Evolutionary conservation across 768 basidiomycete genomes (phyloP).

Genomic region (Termitomyces sp.): DNA sequence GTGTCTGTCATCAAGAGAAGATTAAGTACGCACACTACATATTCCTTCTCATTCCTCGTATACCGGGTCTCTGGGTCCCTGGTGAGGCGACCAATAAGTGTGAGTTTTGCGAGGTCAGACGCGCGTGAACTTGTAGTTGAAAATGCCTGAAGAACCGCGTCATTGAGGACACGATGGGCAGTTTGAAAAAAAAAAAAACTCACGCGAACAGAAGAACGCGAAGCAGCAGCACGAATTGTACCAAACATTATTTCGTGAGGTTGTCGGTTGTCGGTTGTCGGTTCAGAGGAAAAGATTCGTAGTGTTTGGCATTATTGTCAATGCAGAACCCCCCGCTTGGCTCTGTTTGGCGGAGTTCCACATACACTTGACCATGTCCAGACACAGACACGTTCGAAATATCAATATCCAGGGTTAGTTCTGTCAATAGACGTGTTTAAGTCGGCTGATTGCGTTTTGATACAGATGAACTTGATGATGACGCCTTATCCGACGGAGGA

Average conservation of each 20-base stretch:
- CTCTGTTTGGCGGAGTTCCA: slow-evolving; percentile 6
- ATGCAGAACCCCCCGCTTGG: background rate
- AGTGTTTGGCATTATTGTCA: slow-evolving; percentile 16
- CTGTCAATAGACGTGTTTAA: background rate
- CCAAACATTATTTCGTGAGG: slow-evolving; percentile 53
- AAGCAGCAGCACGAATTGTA: slow-evolving; percentile 36
- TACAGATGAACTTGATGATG: slow-evolving; percentile 85
- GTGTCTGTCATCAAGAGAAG: background rate
- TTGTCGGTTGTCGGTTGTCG: no score
- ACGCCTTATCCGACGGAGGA: slow-evolving; percentile 70
- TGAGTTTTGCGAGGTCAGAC: slow-evolving; percentile 67
- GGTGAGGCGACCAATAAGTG: slow-evolving; percentile 68
- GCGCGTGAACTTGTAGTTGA: slow-evolving; percentile 50
- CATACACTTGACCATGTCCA: slow-evolving; percentile 56
- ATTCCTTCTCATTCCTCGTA: slow-evolving; percentile 76
- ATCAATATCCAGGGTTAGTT: slow-evolving; percentile 66
- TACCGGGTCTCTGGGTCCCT: slow-evolving; percentile 64
- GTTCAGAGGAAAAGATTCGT: background rate
- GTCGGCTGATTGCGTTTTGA: background rate
- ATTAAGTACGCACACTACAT: slow-evolving; percentile 49
- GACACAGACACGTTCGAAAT: slow-evolving; percentile 87
- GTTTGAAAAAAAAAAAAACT: slow-evolving; percentile 14
- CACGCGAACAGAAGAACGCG: slow-evolving; percentile 43
- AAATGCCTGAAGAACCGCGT: slow-evolving; percentile 43
- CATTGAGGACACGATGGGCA: background rate